These are phyloP conservation scores for Fragaria vesca DNA, from an alignment of 306 rosid species.

Conservation along the genomic window DNA sequence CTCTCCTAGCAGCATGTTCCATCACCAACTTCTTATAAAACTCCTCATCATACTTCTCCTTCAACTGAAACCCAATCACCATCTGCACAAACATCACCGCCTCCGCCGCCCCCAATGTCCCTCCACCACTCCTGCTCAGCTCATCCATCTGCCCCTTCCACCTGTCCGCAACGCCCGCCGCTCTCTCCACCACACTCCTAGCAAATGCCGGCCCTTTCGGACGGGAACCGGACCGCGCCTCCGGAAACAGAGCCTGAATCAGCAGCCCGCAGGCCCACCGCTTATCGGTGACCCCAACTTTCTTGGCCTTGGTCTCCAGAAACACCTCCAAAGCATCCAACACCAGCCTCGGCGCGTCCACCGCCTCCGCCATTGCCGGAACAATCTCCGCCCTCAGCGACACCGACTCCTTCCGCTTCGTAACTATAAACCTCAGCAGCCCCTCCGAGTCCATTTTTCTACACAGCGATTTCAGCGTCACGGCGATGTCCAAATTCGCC, in stretches of 20 bases:
- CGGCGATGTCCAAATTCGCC: conserved; percentile 33
- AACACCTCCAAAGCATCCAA: conserved; percentile 61
- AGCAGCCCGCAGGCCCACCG: conserved; percentile 82
- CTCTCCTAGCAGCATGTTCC: conserved; percentile 66
- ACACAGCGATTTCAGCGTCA: conserved; percentile 48
- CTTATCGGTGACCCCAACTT: conserved; percentile 66
- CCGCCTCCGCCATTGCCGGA: conserved; percentile 59
- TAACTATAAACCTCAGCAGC: conserved; percentile 49
- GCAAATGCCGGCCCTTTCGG: conserved; percentile 34
- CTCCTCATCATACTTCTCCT: conserved; percentile 39
- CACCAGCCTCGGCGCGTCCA: conserved; percentile 64
- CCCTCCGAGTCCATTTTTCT: conserved; percentile 64
- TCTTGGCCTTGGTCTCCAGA: conserved; percentile 45
- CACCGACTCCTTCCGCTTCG: conserved; percentile 69
- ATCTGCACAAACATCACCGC: conserved; percentile 77
- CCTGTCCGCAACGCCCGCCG: conserved; percentile 39
- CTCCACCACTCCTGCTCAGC: conserved; percentile 27
- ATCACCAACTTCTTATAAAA: conserved; percentile 57
- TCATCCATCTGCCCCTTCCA: conserved; percentile 64
- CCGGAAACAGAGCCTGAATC: conserved; percentile 66
- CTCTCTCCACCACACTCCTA: conserved; percentile 49
- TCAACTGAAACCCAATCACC: conserved; percentile 58
- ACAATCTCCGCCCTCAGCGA: conserved; percentile 56
- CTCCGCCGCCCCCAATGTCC: conserved; percentile 61
- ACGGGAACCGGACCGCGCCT: not conserved